Conservation (phyloP, 768 basidiomycete species). For the Lanmaoa rubissima region DNA sequence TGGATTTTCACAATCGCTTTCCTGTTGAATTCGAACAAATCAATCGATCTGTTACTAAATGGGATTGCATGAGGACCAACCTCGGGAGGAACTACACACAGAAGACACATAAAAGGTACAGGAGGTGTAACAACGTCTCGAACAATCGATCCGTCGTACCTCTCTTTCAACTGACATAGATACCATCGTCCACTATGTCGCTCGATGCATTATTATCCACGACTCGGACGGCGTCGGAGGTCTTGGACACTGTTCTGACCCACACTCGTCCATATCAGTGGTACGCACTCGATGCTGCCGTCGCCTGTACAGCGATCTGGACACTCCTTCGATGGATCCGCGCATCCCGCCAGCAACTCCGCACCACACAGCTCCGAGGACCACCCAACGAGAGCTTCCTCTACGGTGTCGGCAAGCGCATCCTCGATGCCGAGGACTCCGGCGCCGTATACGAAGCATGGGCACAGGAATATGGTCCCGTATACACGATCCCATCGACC, state of each 20-base stretch:
- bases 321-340: slow-evolving; percentile 3
- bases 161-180: background rate
- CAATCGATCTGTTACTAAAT: too few relatives aligned
- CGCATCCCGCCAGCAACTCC: slow-evolving; percentile 31
- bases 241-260: background rate
- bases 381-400: slow-evolving; percentile 18
- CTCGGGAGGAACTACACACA: too few relatives aligned
- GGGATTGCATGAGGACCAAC: too few relatives aligned
- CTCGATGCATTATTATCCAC: background rate
- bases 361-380: slow-evolving; percentile 15
- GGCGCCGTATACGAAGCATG: slow-evolving; percentile 21
- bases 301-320: background rate
- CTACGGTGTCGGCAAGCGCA: slow-evolving; percentile 14
- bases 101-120: background rate
- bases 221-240: background rate
- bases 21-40: too few relatives aligned
- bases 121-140: background rate
- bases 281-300: background rate
- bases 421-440: background rate
- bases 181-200: background rate
- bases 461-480: slow-evolving; percentile 19
- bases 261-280: background rate
- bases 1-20: too few relatives aligned
- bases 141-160: background rate
- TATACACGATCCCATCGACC: slow-evolving; percentile 15